These are phyloP conservation scores for Fragaria ananassa DNA, from an alignment of 306 rosid genomes.

Conservation along the genomic window DNA sequence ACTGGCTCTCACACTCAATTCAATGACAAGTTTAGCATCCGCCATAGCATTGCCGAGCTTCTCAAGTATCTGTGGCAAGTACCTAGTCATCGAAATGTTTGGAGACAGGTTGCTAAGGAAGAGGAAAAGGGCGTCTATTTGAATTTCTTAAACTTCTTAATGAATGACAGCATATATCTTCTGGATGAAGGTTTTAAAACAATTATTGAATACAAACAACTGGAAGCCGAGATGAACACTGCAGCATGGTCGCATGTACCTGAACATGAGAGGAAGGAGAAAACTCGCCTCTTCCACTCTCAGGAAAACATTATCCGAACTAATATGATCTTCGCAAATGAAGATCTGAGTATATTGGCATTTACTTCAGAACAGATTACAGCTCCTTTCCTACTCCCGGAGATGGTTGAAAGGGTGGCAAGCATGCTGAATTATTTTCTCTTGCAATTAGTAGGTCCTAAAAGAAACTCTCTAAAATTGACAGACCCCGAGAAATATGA, in stretches of 20 bases:
- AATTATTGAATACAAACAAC: conserved; percentile 87
- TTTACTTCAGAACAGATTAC: conserved; percentile 88
- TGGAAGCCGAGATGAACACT: conserved; percentile 94
- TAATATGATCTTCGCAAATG: conserved; percentile 88
- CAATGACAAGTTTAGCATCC: conserved; percentile 91
- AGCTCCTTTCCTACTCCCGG: conserved; percentile 88
- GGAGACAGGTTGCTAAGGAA: conserved; percentile 97
- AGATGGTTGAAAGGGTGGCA: conserved; percentile 97
- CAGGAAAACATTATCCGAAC: conserved; percentile 90
- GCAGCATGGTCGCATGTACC: conserved; percentile 83
- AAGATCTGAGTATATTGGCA: conserved; percentile 85
- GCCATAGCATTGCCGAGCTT: conserved; percentile 86
- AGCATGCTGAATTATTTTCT: conserved; percentile 95
- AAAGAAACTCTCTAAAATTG: conserved; percentile 82
- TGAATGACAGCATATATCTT: conserved; percentile 91
- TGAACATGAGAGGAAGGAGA: conserved; percentile 91
- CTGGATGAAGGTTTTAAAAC: conserved; percentile 90
- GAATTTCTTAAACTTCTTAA: conserved; percentile 84
- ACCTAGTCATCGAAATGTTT: conserved; percentile 90
- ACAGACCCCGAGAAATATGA: conserved; percentile 94
- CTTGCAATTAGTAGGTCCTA: conserved; percentile 95
- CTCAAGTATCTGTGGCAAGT: conserved; percentile 95
- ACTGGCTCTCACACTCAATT: conserved; percentile 97
- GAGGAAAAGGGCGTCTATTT: conserved; percentile 95
- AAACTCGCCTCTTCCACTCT: conserved; percentile 80